Conservation (phyloP, 2,329 filamentous ascomycete genomes). For the Fonsecaea monophora region DNA sequence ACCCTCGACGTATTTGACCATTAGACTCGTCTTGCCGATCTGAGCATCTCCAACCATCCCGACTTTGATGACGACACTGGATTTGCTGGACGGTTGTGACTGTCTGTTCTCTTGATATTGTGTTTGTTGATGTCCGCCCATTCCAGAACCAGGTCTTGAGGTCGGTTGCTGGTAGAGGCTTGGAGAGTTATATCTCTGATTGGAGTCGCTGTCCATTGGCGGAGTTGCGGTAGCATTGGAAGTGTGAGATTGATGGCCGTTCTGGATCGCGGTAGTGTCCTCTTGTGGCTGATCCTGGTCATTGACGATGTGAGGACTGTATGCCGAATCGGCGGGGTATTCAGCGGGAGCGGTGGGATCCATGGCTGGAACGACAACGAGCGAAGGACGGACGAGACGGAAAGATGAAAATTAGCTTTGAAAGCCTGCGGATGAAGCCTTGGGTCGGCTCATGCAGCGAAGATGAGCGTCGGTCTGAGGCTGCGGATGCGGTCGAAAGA, state of each 20-base stretch:
- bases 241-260: constrained; percentile 44
- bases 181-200: constrained; percentile 51
- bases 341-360: constrained; percentile 22
- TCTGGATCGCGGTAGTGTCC: constrained; percentile 33
- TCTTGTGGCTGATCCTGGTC: constrained; percentile 36
- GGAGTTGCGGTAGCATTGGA: constrained; percentile 54
- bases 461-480: constrained; percentile 11
- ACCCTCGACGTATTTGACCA: constrained; percentile 99
- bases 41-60: constrained; percentile 99
- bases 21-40: constrained; percentile 97
- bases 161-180: constrained; percentile 51
- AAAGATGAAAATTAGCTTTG: constrained; percentile 10
- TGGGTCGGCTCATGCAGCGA: constrained; percentile 28
- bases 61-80: constrained; percentile 94
- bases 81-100: constrained; percentile 49
- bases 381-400: constrained; percentile 7
- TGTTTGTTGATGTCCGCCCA: constrained; percentile 54
- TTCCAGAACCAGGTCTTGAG: constrained; percentile 58
- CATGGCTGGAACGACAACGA: constrained; percentile 25
- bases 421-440: constrained; percentile 22
- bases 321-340: constrained; percentile 39
- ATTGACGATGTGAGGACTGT: constrained; percentile 40
- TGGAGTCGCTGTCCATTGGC: constrained; percentile 56
- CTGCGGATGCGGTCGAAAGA: constrained; percentile 19
- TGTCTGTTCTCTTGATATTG: constrained; percentile 55